These are phyloP conservation scores for Phytopythium cucurbitacearum DNA, from an alignment of 352 stramenopile genomes.

Conservation along the genomic window DNA sequence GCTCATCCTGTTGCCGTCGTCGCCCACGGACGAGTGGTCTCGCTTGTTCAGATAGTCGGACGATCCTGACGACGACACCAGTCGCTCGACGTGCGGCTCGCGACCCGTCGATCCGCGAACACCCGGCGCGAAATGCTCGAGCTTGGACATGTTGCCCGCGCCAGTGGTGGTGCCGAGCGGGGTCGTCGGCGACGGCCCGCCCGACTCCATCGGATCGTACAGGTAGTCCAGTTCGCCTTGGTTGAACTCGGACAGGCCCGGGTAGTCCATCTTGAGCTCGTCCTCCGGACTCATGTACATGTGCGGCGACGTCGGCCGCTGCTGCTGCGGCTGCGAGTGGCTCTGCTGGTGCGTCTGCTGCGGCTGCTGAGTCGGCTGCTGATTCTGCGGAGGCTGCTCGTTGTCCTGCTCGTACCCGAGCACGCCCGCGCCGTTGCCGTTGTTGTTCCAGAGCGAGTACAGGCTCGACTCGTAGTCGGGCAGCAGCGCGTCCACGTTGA, in stretches of 20 bases:
- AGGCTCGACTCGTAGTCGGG: constrained; percentile 64
- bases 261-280: constrained; percentile 74
- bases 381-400: constrained; percentile 18
- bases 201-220: constrained; percentile 50
- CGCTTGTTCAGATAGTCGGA: constrained; percentile 32
- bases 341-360: neutral
- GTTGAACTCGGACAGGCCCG: constrained; percentile 60
- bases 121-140: constrained; percentile 17
- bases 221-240: constrained; percentile 74
- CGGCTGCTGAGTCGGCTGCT: constrained; percentile 2
- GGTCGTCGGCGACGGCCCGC: constrained; percentile 38
- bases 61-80: constrained; percentile 16
- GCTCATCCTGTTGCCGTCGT: constrained; percentile 3
- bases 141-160: constrained; percentile 24
- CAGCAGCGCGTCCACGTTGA: constrained; percentile 57
- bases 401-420: constrained; percentile 53
- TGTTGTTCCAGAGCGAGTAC: constrained; percentile 64
- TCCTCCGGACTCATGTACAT: constrained; percentile 48
- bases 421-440: constrained; percentile 23
- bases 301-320: constrained; percentile 14
- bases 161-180: constrained; percentile 21
- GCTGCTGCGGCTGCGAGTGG: constrained; percentile 6
- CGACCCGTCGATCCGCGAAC: constrained; percentile 14
- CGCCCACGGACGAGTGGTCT: constrained; percentile 9
- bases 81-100: constrained; percentile 42